Evolutionary conservation across 176 grass and related monocot genomes (phyloP), one percentile per base, ranked within the genome.

Genomic region (Aegilops bicornis): DNA sequence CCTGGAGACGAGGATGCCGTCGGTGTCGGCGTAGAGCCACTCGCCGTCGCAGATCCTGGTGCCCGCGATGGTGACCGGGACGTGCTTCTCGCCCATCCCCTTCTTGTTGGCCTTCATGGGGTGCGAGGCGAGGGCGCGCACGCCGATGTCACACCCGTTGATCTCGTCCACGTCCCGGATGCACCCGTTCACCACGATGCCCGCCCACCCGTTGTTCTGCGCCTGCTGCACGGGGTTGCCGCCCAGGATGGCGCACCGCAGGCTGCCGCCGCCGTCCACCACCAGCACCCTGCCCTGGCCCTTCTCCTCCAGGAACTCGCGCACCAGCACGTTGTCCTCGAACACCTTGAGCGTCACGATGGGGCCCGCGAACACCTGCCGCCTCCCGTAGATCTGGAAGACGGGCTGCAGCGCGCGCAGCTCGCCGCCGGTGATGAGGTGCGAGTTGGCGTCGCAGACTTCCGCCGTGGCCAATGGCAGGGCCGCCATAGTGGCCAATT

Each of bases 91-190:
- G 0, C 95, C 95, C 3, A 80, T 47, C 20, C 95, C 93, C 72
- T 98, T 98, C 89, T 95, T 95, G 89, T 91, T 95, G 1, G 95
- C 86, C 78, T 98, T 98, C 78, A 95, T 90, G 1, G 93, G 89
- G 77, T 98, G 95, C 1, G 93, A 93, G 5, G 80, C 87, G 42
- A 95, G 79, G 40, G 95, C 93, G 16, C 95, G 86, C 20, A 95
- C 91, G 5, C 95, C 95, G 14, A 98, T 92, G 59, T 95, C 95
- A 3, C 95, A 98, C 2, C 93, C 95, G 4, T 98, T 93, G 79
- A 95, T 98, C 87, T 98, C 95, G n/a, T 98, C 95, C 0, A 85
- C 89, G 10, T 98, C 95, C 42, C 93, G 92, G 52, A 98, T 95
- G 91, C 95, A 98, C 13, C 93, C 93, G 6, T 98, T 98, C 13